Evolutionary conservation across 179 eudicot species (phyloP), one percentile per base, ranked within the genome.

Genomic region (Actinidia arguta): DNA sequence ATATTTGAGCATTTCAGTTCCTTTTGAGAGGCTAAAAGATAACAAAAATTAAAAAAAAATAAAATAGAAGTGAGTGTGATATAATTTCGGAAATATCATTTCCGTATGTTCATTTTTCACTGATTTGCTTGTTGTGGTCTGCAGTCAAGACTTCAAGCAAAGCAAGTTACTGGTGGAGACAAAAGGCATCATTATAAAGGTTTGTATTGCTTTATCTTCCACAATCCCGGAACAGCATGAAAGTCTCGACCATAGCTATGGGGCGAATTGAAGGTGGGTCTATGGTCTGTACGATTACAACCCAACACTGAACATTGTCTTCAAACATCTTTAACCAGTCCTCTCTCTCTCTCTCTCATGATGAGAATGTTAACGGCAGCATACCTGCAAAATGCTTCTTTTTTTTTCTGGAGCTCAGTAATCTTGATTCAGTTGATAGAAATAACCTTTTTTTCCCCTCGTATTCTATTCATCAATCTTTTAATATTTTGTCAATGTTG

Each of bases 91-190:
- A 10, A 6, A 8, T 13, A 24, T 81, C 18, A 10, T 58, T 20
- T 12, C 14, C 27, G 24, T n/a, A 27, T 8, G 62, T 63, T 64
- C 79, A 70, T 20, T 63, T 36, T 83, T 27, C 61, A 63, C 11
- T 39, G 25, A 72, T 78, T 24, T 61, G 50, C 80, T n/a, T 58
- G 20, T 73, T 73, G 13, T 44, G 25, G 12, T 46, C 82, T 79
- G 81, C 93, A 96, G 99, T 75, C 99, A 10, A 90, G 99, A 85
- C 97, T 96, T 85, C 99, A 96, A 88, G 98, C 97, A 61, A 96
- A 90, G 90, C 98, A 94, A 88, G 85, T 80, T 63, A 85, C 82
- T 73, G 91, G 92, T 25, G 87, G 84, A 75, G 99, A 96, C 90
- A 94, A 90, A 83, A 90, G 88, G 86, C 96, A 84, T 82, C 96